These are phyloP conservation scores for Lecanoromycetidae sp. DNA, from an alignment of 2,329 filamentous ascomycete genomes.

Conservation along the genomic window DNA sequence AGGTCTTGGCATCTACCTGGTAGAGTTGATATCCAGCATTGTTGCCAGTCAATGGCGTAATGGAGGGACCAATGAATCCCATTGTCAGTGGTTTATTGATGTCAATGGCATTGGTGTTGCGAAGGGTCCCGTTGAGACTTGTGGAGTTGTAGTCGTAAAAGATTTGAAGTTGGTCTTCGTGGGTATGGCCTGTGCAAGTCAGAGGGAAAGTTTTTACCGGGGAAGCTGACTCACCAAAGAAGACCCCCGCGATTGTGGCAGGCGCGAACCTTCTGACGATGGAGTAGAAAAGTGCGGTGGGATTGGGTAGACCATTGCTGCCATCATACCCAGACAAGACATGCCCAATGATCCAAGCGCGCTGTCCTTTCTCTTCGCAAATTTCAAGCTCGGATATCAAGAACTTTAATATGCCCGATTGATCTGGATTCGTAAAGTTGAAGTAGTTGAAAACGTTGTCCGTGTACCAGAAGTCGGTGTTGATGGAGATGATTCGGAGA, in stretches of 20 bases:
- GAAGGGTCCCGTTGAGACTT: slow-evolving; percentile 11
- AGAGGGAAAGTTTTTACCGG: not conserved
- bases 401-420: slow-evolving; percentile 38
- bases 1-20: slow-evolving; percentile 22
- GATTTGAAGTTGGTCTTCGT: slow-evolving; percentile 23
- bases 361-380: slow-evolving; percentile 40
- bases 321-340: slow-evolving; percentile 47
- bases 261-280: slow-evolving; percentile 43
- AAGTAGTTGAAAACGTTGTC: slow-evolving; percentile 39
- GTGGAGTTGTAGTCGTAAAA: slow-evolving; percentile 23
- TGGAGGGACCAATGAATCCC: slow-evolving; percentile 22
- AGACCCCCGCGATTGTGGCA: slow-evolving; percentile 42
- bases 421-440: slow-evolving; percentile 41
- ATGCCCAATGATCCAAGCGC: slow-evolving; percentile 44
- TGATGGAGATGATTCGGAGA: slow-evolving; percentile 37
- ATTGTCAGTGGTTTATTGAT: slow-evolving; percentile 20
- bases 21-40: slow-evolving; percentile 24
- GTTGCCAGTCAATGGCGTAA: slow-evolving; percentile 23
- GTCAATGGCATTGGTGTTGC: slow-evolving; percentile 21
- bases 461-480: slow-evolving; percentile 40
- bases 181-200: slow-evolving; percentile 14
- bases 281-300: slow-evolving; percentile 42
- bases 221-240: slow-evolving; percentile 27
- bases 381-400: slow-evolving; percentile 41
- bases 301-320: slow-evolving; percentile 41